Evolutionary conservation across 208 protist genomes (phyloP).

Genomic region (Blastocrithidia nonstop): DNA sequence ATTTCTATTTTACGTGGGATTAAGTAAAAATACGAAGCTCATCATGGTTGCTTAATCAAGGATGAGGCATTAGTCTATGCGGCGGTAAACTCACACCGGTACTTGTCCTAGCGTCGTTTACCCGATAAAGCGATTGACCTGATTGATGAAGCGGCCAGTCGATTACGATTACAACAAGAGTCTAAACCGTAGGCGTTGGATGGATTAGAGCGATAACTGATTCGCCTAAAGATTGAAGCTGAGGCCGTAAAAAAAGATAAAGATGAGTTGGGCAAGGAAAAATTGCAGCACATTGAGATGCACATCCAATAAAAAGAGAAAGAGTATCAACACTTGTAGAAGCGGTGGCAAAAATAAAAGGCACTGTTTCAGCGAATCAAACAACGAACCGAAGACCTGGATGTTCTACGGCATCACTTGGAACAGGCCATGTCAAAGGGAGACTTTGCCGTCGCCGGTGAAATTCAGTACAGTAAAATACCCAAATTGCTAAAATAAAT

Average conservation of each 20-base stretch:
- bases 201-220: constrained; percentile 79
- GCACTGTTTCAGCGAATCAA: constrained; percentile 80
- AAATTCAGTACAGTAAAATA: constrained; percentile 65
- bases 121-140: constrained; percentile 99
- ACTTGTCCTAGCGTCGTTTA: constrained; percentile 93
- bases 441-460: constrained; percentile 65
- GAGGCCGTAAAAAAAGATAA: constrained; percentile 90
- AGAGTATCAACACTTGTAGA: constrained; percentile 74
- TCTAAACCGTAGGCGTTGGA: constrained; percentile 94
- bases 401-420: constrained; percentile 64
- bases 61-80: constrained; percentile 84
- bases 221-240: constrained; percentile 86
- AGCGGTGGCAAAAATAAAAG: constrained; percentile 79
- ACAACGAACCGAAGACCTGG: constrained; percentile 81
- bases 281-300: constrained; percentile 54
- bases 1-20: constrained; percentile 95
- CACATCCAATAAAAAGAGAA: constrained; percentile 61
- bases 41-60: constrained; percentile 84
- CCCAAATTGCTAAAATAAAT: constrained; percentile 76
- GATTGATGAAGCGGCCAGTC: constrained; percentile 93
- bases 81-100: constrained; percentile 86
- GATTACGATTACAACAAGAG: constrained; percentile 88
- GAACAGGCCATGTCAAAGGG: constrained; percentile 63
- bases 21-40: constrained; percentile 87
- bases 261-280: constrained; percentile 77